Conservation (phyloP, 2,329 filamentous ascomycete species). For the Ramichloridium luteum region DNA sequence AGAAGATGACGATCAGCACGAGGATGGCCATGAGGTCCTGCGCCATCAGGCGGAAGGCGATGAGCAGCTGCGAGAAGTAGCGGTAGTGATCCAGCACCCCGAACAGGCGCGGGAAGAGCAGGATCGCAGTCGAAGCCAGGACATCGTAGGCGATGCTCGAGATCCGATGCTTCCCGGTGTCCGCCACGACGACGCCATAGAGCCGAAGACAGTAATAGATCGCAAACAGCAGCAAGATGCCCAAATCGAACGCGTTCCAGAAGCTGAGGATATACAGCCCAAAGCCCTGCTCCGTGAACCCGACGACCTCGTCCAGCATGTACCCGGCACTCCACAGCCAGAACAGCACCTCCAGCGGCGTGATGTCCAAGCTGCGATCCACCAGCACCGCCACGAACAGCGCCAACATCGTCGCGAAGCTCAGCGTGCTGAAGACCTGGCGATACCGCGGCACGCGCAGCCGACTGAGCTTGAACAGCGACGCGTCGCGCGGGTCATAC, state of each 20-base stretch:
- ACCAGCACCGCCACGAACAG: conserved; percentile 75
- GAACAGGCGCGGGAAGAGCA: conserved; percentile 82
- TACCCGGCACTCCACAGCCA: conserved; percentile 98
- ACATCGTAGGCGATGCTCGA: conserved; percentile 86
- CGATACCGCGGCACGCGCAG: conserved; percentile 84
- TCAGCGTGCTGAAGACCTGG: conserved; percentile 78
- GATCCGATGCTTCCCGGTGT: conserved; percentile 53
- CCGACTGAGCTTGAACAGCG: conserved; percentile 79
- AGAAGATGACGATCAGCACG: conserved; percentile 71
- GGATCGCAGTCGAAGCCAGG: conserved; percentile 78
- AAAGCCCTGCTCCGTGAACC: conserved; percentile 93
- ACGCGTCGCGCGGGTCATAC: conserved; percentile 84
- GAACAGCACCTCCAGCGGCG: conserved; percentile 73
- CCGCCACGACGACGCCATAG: conserved; percentile 74
- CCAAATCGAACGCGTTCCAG: conserved; percentile 92
- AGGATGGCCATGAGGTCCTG: conserved; percentile 78
- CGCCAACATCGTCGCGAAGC: conserved; percentile 70
- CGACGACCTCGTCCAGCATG: conserved; percentile 91
- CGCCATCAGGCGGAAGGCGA: conserved; percentile 89
- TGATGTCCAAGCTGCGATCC: conserved; percentile 66
- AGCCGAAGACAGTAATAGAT: conserved; percentile 82
- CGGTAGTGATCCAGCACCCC: conserved; percentile 88
- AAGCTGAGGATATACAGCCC: conserved; percentile 95
- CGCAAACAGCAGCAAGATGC: conserved; percentile 73
- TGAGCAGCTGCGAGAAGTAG: conserved; percentile 89